A percentile compares a stretch with the other conserved stretches of the same genome.
Conservation (phyloP, 2,329 filamentous ascomycete species). For the Diplodia mutila region DNA sequence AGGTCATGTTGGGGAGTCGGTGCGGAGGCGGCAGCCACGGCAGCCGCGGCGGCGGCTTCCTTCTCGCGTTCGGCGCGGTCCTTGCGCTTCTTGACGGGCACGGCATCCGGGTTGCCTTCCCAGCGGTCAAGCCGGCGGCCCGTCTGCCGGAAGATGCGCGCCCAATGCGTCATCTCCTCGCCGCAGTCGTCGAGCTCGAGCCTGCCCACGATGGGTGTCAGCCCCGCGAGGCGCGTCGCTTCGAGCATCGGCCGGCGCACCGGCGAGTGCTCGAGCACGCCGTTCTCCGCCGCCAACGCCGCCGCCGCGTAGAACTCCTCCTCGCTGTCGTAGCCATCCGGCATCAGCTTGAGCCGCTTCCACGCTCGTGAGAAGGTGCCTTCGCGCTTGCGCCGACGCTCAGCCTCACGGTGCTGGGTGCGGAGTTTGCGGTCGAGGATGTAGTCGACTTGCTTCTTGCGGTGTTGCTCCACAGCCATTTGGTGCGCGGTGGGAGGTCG, state of each 20-base stretch:
- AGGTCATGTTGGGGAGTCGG: constrained; percentile 14
- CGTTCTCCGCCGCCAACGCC: constrained; percentile 29
- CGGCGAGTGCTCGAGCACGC: constrained; percentile 30
- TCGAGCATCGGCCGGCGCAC: constrained; percentile 29
- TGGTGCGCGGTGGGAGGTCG: constrained; percentile 81
- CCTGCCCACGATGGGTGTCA: constrained; percentile 59
- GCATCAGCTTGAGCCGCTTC: constrained; percentile 60
- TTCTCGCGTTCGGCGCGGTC: constrained; percentile 18
- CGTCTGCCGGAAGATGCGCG: constrained; percentile 66
- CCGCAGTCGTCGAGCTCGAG: constrained; percentile 73
- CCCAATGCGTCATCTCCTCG: constrained; percentile 70
- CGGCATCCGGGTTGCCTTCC: constrained; percentile 47
- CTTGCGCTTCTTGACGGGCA: constrained; percentile 13
- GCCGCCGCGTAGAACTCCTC: constrained; percentile 35
- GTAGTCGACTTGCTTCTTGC: constrained; percentile 78
- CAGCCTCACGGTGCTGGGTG: constrained; percentile 65
- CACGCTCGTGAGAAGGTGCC: constrained; percentile 70
- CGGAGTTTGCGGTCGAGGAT: constrained; percentile 77
- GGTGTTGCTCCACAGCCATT: constrained; percentile 76
- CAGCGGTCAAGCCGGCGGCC: constrained; percentile 71
- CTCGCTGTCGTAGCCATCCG: constrained; percentile 53
- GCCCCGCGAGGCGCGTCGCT: constrained; percentile 52
- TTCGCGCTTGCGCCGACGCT: constrained; percentile 64
- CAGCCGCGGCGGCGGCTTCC: constrained; percentile 16
- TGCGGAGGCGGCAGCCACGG: neutral